Base-by-base conservation (phyloP, 164 flowering plant genomes). In the Pachysandra terminalis region DNA sequence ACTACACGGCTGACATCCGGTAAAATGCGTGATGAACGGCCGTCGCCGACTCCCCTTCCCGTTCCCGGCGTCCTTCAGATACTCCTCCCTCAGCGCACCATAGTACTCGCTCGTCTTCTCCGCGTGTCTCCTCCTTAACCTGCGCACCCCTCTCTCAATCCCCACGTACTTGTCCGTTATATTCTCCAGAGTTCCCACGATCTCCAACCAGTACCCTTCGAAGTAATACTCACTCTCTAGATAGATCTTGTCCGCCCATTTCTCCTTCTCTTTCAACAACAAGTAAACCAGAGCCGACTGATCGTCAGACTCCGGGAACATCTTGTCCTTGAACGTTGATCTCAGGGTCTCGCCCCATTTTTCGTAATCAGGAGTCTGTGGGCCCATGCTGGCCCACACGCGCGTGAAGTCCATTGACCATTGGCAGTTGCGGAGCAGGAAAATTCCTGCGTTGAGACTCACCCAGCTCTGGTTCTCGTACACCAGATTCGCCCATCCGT, bases 1-100 rank as follows among this genome's bases (percentile, higher is more conserved):
- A 62, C 93, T 92, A 63, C 97, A 92, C 0, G 97, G 97, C 79
- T 95, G 97, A 61, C 98, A 95, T 5, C 98, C 98, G 5, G 97
- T 87, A 76, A 95, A 95, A 60, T 95, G 98, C 25, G 97, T 95
- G 35, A 95, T 78, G 61, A 92, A 89, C 61, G 98, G 98, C 52
- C 96, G 53, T 66, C 93, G 72, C 80, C 81, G 68, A 40, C 90
- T 73, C n/a, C 73, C 84, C 45, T 16, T 70, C 48, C 80, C 88
- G 53, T 66, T 24, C 56, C 88, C 89, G 1, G 74, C 86, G 14
- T 64, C 83, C 53, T 74, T 70, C 70, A 93, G 69, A 56, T 80
- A 61, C 80, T 66, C 64, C 69, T 82, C 90, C 83, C 90, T 70
- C 67, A 57, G 27, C 75, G 32, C 81, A 32, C 70, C 89, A 61